Evolutionary conservation across 1,284 basidiomycete genomes (phyloP).

Genomic region (Tylopilus sp.): DNA sequence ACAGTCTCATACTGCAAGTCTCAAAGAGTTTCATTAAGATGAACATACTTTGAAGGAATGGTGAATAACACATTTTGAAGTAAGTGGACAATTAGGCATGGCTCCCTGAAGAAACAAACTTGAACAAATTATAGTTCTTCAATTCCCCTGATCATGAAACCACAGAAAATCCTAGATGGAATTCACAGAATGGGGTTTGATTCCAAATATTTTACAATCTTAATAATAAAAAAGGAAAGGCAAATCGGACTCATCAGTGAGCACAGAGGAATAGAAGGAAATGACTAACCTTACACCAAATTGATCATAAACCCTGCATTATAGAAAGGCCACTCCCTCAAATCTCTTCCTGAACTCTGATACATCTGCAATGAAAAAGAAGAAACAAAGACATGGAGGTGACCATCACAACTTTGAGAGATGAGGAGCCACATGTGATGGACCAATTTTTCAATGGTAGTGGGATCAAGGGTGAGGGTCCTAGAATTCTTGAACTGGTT

Average conservation of each 20-base stretch:
- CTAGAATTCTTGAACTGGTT: constrained; percentile 11
- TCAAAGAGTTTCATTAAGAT: constrained; percentile 4
- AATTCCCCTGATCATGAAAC: constrained; percentile 10
- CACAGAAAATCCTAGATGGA: constrained; percentile 3
- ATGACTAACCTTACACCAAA: background rate
- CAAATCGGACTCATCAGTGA: too few species aligned
- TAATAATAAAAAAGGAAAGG: too few species aligned
- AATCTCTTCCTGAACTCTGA: constrained; percentile 1
- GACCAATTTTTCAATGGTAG: constrained; percentile 10
- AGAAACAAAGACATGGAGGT: constrained; percentile 13
- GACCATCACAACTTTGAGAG: background rate
- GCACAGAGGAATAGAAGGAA: too few species aligned
- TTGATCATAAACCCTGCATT: background rate
- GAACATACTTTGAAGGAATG: constrained; percentile 2
- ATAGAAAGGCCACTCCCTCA: background rate
- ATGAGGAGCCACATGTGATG: constrained; percentile 2
- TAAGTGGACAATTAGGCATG: constrained; percentile 14
- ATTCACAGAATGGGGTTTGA: constrained; percentile 19
- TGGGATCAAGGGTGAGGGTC: constrained; percentile 13
- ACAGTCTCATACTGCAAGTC: constrained; percentile 10
- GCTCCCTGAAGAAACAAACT: constrained; percentile 12
- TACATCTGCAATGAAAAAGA: constrained; percentile 16
- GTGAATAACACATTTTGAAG: constrained; percentile 14
- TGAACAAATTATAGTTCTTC: constrained; percentile 13
- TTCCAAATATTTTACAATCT: too few species aligned